Base-by-base conservation (phyloP, 768 basidiomycete genomes). In the Lentinus tigrinus region DNA sequence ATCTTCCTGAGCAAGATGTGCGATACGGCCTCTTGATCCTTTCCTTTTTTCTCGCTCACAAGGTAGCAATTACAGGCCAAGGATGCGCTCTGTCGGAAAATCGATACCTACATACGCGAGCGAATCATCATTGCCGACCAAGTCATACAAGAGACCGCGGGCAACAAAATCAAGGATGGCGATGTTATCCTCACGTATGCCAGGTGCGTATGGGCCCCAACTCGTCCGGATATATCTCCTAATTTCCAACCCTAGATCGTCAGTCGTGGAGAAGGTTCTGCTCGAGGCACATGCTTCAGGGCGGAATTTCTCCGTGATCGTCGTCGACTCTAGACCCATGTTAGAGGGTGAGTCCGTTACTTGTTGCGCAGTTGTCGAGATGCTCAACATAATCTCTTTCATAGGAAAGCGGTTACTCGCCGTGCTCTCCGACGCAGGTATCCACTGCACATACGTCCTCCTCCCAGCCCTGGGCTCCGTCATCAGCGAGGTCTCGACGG, bases 1-100 rank as follows among this genome's bases (percentile, higher is more conserved):
- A 99, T 76, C 79, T 94, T 72, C 88, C 94, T 4, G 95, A 98
- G 73, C 92, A 96, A 68, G 93, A 98, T 75, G 96, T 96, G 67
- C 64, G 83, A 70, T 28, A n/a, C 14, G 16, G n/a, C 26, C 2
- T 17, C 19, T 19, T 36, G 26, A 7, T 16, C 13, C 14, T 9
- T 39, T 26, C 23, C 17, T 24, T 7, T 26, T 13, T 16, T 47
- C 16, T 4, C 31, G 47, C 17, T 47, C n/a, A 31, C 23, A 16
- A 13, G 26, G 38, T 55, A 43, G 10, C 56, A 38, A 40, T 52
- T 56, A 19, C 63, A 98, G 95, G 95, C 95, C 21, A 98, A 98
- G 74, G 81, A 93, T 66, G 78, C 78, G 3, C 76, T 99, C 5
- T 89, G 90, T 66, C 77, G 80, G 48, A 89, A 89, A 67, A 98